Base-by-base conservation (phyloP, 352 stramenopile genomes). In the Phytophthora agathidicida region DNA sequence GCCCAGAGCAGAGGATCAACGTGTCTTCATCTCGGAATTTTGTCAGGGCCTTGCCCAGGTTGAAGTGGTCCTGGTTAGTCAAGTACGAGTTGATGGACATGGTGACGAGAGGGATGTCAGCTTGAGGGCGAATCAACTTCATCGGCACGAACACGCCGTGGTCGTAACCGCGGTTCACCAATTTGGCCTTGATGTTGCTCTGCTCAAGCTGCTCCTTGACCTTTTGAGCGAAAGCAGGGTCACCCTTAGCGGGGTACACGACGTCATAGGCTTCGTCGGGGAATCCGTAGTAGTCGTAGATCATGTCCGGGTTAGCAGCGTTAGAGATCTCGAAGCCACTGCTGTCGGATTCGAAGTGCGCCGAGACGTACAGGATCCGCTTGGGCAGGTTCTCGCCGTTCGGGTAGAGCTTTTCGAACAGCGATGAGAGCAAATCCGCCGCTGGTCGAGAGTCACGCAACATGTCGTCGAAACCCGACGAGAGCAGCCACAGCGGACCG, bases 271-370 rank as follows among this genome's bases (percentile, higher is more conserved):
- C 74, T 44, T 97, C 71, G 1, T 45, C 38, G 0, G 89, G 86
- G 65, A 98, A 98, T 7, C 83, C 85, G 47, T 81, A 89, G 72
- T 97, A 98, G 73, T 98, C 93, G 71, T 82, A 98, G 38, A 96
- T 62, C 46, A 98, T 74, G 7, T 66, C 46, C 2, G 81, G 81
- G 0, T 58, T 49, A 8, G 80, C 68, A 7, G 71, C 47, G 20
- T 75, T 82, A 35, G 75, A 80, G 53, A 86, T 88, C 39, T 77
- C 65, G 5, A 77, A 75, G 9, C 55, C 56, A 10, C 36, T 49
- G 20, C 44, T 57, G 13, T 72, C 49, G 5, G 58, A 71, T 56
- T 96, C 84, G 71, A 83, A 97, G 60, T 97, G 91, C 28, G 88
- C 91, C 16, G 80, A 91, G 7, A 97, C 58, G 14, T 96, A 71